A percentile compares a stretch with the other conserved stretches of the same genome.
phyloP scores from a whole-genome alignment of 768 basidiomycete species.

The Hypholoma fasciculare region DNA sequence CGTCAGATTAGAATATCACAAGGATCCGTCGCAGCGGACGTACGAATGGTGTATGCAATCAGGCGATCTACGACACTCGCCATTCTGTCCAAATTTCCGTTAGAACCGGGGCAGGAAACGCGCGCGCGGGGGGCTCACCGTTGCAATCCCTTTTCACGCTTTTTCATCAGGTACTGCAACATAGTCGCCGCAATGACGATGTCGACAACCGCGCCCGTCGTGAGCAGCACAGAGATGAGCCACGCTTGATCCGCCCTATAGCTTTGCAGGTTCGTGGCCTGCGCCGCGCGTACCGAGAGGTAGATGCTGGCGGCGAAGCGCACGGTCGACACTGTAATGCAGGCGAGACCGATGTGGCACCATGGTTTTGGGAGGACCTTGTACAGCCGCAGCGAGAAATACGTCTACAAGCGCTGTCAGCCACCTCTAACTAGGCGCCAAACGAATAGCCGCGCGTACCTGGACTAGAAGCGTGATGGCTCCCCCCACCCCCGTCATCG shows the following conservation, averaged over 20 bases:
- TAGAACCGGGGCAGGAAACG: neutral
- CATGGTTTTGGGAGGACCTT: slow-evolving; percentile 26
- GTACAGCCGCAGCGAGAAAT: slow-evolving; percentile 30
- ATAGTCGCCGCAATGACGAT: slow-evolving; percentile 29
- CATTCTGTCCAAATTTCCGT: slow-evolving; percentile 11
- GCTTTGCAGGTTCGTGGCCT: slow-evolving; percentile 11
- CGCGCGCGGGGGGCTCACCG: slow-evolving; percentile 12
- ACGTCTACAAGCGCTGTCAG: slow-evolving; percentile 20
- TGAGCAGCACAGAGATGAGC: slow-evolving; percentile 30
- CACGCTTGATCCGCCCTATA: slow-evolving; percentile 26
- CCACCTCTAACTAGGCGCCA: neutral
- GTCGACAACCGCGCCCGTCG: slow-evolving; percentile 27
- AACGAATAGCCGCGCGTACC: slow-evolving; percentile 14
- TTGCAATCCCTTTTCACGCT: slow-evolving; percentile 17
- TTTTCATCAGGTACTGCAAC: slow-evolving; percentile 27
- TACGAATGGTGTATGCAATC: slow-evolving; percentile 29
- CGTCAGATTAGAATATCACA: neutral
- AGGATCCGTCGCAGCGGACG: neutral
- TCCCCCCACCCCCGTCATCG: slow-evolving; percentile 25
- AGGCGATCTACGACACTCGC: slow-evolving; percentile 25
- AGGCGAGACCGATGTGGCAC: slow-evolving; percentile 24
- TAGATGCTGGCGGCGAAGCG: slow-evolving; percentile 29
- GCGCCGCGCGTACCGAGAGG: slow-evolving; percentile 21
- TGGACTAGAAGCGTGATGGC: slow-evolving; percentile 29
- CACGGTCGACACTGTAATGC: slow-evolving; percentile 21